Base-by-base conservation (phyloP, 371 early-diverging fungal genomes). In the Rhizomucor pusillus region DNA sequence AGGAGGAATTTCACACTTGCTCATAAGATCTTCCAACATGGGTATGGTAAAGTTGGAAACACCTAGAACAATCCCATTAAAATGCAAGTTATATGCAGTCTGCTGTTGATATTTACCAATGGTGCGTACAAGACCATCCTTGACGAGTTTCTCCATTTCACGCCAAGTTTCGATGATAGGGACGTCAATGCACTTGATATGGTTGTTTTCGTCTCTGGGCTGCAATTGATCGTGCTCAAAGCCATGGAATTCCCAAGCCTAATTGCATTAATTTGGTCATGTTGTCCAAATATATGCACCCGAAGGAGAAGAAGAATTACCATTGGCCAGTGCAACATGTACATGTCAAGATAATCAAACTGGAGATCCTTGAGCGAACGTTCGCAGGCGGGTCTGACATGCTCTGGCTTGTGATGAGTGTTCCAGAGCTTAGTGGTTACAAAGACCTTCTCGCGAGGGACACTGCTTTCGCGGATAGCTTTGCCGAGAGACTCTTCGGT, bases 311-410 rank as follows among this genome's bases (percentile, higher is more conserved):
- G n/a, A n/a, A n/a, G n/a, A n/a, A n/a, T n/a, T n/a, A n/a, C n/a
- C 23, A 72, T 52, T 6, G 76, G 65, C 69, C 65, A 69, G 23
- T 77, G 71, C 61, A 98, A 88, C 63, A 97, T 72, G 66, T 94
- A 94, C 51, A 95, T 60, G 65, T 98, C 98, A 34, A 98, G 61
- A 63, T 97, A 97, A 25, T 92, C 87, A 22, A 87, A 59, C 36
- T 81, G 75, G 14, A 97, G 76, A 47, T 89, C 81, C 29, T 73
- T 57, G 33, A 97, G 75, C 13, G 93, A 90, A 3, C 65, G 61
- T 35, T 74, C 68, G 45, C 76, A 62, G 5, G 66, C 82, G 37
- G 80, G 69, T 1, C 66, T 52, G 3, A 85, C 81, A 34, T 78
- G 60, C 23, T 77, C 65, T 13, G 82, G 79, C 11, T 65, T 55